phyloP scores from a whole-genome alignment of 352 stramenopile genomes.

The Phytophthora sojae region DNA sequence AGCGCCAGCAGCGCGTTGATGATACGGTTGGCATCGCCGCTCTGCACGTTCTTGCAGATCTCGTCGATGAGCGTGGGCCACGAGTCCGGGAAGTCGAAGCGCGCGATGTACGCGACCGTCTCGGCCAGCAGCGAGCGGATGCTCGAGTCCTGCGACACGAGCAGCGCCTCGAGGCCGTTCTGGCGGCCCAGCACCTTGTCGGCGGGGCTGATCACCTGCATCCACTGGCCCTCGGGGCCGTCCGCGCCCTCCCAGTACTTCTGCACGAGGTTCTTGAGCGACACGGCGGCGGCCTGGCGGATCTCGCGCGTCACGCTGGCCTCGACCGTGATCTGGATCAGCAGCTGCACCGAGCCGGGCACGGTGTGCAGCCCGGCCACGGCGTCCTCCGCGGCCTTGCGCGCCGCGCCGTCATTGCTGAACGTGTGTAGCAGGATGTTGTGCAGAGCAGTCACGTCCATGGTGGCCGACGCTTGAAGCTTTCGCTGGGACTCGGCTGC shows the following conservation, averaged over 20 bases:
- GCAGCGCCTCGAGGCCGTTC: slow-evolving; percentile 72
- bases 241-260: slow-evolving; percentile 93
- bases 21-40: slow-evolving; percentile 84
- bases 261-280: slow-evolving; percentile 96
- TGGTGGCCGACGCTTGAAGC: slow-evolving; percentile 33
- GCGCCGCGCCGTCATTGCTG: slow-evolving; percentile 75
- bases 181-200: slow-evolving; percentile 77
- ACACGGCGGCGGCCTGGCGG: slow-evolving; percentile 93
- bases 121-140: slow-evolving; percentile 90
- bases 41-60: slow-evolving; percentile 92
- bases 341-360: slow-evolving; percentile 76
- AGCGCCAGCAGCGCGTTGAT: slow-evolving; percentile 94
- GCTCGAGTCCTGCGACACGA: slow-evolving; percentile 53
- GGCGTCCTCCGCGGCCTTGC: slow-evolving; percentile 79
- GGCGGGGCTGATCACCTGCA: slow-evolving; percentile 67
- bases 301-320: slow-evolving; percentile 81
- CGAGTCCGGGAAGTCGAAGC: slow-evolving; percentile 95
- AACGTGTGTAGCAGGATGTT: slow-evolving; percentile 91
- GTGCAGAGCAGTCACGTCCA: slow-evolving; percentile 91
- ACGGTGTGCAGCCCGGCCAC: slow-evolving; percentile 82
- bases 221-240: slow-evolving; percentile 78
- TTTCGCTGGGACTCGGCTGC: slow-evolving; percentile 22
- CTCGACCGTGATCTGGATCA: slow-evolving; percentile 85
- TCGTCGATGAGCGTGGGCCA: slow-evolving; percentile 94
- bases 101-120: slow-evolving; percentile 93